A percentile compares a stretch with the other conserved stretches of the same genome.
Conservation (phyloP, 306 rosid species). For the Prinsepia uniflora region DNA sequence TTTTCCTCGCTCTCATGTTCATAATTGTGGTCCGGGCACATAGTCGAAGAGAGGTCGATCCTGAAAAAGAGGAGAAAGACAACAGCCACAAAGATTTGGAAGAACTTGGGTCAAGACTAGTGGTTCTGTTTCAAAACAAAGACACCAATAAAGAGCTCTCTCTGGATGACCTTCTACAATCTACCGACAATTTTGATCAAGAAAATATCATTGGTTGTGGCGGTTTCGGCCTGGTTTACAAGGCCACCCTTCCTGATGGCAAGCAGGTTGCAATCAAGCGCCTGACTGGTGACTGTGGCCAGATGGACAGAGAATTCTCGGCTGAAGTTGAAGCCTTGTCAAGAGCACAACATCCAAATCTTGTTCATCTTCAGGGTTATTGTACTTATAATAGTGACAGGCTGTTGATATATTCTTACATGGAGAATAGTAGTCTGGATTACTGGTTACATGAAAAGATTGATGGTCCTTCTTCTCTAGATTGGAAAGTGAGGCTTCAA, state of each 20-base stretch:
- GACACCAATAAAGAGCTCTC: slow-evolving; percentile 33
- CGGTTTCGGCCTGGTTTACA: slow-evolving; percentile 48
- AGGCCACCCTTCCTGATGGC: slow-evolving; percentile 38
- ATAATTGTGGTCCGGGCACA: slow-evolving; percentile 24
- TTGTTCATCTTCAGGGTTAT: slow-evolving; percentile 44
- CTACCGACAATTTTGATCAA: slow-evolving; percentile 35
- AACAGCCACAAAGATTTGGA: slow-evolving; percentile 23
- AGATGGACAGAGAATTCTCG: slow-evolving; percentile 43
- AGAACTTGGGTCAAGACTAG: slow-evolving; percentile 31
- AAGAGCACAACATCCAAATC: slow-evolving; percentile 45
- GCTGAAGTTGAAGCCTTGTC: slow-evolving; percentile 50
- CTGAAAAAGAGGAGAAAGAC: slow-evolving; percentile 25
- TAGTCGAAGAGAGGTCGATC: slow-evolving; percentile 31
- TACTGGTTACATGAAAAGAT: slow-evolving; percentile 40
- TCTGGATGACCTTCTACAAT: slow-evolving; percentile 34
- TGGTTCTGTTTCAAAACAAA: slow-evolving; percentile 35
- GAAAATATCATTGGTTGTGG: slow-evolving; percentile 42
- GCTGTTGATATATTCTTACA: slow-evolving; percentile 40
- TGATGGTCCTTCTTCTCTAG: slow-evolving; percentile 28
- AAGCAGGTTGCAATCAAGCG: slow-evolving; percentile 40
- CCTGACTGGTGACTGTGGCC: slow-evolving; percentile 42
- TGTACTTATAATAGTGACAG: slow-evolving; percentile 36
- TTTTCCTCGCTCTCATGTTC: slow-evolving; percentile 26
- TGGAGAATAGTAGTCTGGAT: slow-evolving; percentile 47
- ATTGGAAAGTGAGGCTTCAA: slow-evolving; percentile 34